These are phyloP conservation scores for Aspergillus biplanus DNA, from an alignment of 495 filamentous ascomycete species.

Conservation along the genomic window DNA sequence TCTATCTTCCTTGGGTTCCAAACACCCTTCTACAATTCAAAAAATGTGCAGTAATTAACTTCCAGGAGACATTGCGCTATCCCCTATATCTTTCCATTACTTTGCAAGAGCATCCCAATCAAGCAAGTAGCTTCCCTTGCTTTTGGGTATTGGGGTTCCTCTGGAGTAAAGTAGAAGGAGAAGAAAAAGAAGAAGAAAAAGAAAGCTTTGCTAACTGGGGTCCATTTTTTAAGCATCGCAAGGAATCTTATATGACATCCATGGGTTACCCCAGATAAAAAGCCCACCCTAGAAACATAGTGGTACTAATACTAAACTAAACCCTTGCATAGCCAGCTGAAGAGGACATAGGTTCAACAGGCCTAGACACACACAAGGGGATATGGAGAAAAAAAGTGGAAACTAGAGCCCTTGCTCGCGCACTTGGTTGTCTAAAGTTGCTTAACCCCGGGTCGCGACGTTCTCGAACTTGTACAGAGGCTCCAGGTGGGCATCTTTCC, in stretches of 20 bases:
- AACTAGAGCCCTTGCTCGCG: not conserved
- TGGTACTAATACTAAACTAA: not conserved
- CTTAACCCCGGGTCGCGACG: slow-evolving; percentile 10
- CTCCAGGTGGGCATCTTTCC: slow-evolving; percentile 55
- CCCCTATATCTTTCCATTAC: no score
- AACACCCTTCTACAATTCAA: no score
- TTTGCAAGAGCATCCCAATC: no score
- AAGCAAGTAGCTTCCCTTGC: no score
- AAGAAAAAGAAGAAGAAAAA: not conserved
- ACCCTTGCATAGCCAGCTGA: not conserved
- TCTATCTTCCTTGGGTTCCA: no score
- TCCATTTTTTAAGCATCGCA: no score
- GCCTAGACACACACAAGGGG: not conserved
- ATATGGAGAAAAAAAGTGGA: not conserved
- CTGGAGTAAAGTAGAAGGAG: no score
- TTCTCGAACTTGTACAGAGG: slow-evolving; percentile 68
- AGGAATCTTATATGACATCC: no score
- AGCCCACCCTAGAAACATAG: not conserved
- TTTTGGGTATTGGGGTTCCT: no score
- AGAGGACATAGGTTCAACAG: not conserved
- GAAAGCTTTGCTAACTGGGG: not conserved
- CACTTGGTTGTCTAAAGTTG: not conserved
- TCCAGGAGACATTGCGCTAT: no score
- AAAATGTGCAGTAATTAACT: no score
- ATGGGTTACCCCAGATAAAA: not conserved